phyloP scores from a whole-genome alignment of 768 basidiomycete genomes.

The Serendipita indica region DNA sequence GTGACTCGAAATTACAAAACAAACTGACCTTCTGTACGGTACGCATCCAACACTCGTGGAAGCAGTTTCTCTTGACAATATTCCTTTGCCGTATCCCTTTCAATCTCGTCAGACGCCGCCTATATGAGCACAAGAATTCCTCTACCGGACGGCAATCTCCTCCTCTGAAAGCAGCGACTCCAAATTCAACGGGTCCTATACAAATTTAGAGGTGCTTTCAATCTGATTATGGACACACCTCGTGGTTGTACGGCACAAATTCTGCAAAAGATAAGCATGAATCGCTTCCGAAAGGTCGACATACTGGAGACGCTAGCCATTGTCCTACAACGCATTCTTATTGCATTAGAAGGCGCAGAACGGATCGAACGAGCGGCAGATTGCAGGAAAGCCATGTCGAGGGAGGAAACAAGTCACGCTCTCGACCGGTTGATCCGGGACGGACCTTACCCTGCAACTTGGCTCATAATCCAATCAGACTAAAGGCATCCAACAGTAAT shows the following conservation, averaged over 20 bases:
- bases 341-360: neutral
- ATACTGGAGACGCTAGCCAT: too few species aligned
- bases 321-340: too few species aligned
- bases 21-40: constrained; percentile 64
- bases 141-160: constrained; percentile 72
- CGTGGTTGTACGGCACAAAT: constrained; percentile 4
- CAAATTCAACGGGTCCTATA: constrained; percentile 68
- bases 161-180: constrained; percentile 77
- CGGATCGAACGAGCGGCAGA: neutral
- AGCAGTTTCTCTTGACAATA: constrained; percentile 80
- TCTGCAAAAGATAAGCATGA: neutral
- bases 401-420: neutral
- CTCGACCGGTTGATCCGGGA: neutral
- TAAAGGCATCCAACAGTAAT: too few species aligned
- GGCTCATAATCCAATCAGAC: too few species aligned
- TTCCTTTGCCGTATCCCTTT: constrained; percentile 59
- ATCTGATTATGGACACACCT: neutral
- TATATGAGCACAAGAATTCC: constrained; percentile 13
- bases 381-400: neutral
- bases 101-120: neutral
- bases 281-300: too few species aligned
- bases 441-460: neutral
- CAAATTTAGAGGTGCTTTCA: neutral
- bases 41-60: constrained; percentile 80
- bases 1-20: neutral